Percentiles rank a stretch among this genome's conserved stretches.
These are phyloP conservation scores for Suhomyces emberorum DNA, from an alignment of 805 yeast genomes.

Conservation along the genomic window DNA sequence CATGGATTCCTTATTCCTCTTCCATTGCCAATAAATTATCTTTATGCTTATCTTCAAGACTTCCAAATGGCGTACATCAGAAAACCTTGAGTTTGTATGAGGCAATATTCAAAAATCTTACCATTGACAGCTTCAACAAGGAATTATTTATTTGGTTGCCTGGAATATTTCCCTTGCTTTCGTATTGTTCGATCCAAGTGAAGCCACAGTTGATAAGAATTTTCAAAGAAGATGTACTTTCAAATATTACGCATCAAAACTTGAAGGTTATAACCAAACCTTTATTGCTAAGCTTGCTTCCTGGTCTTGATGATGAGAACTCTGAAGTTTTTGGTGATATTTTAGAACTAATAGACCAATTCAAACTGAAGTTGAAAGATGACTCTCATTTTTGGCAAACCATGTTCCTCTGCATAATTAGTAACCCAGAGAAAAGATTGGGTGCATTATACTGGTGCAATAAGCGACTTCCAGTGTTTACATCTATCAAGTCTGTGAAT, in stretches of 20 bases:
- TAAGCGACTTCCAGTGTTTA: constrained; percentile 61
- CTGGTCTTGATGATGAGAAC: constrained; percentile 91
- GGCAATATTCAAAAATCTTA: constrained; percentile 62
- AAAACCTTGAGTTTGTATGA: constrained; percentile 79
- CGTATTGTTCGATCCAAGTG: constrained; percentile 85
- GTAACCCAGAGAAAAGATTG: constrained; percentile 73
- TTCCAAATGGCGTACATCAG: constrained; percentile 96
- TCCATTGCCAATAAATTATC: constrained; percentile 71
- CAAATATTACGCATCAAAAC: constrained; percentile 39
- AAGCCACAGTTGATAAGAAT: constrained; percentile 72
- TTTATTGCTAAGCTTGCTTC: constrained; percentile 66
- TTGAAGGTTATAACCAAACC: constrained; percentile 64
- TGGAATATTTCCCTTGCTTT: constrained; percentile 84
- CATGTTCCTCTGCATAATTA: constrained; percentile 67
- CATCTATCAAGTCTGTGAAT: constrained; percentile 25
- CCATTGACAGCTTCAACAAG: constrained; percentile 49
- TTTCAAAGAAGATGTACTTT: constrained; percentile 51
- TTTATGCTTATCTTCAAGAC: constrained; percentile 70
- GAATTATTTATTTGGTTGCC: constrained; percentile 82
- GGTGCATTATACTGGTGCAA: constrained; percentile 83
- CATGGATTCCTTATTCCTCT: constrained; percentile 63
- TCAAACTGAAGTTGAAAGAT: constrained; percentile 56
- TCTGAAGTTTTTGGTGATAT: constrained; percentile 73
- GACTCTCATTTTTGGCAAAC: constrained; percentile 86
- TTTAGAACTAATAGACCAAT: constrained; percentile 54